These are phyloP conservation scores for Hibiscus syriacus DNA, from an alignment of 345 rosid genomes.

Conservation along the genomic window DNA sequence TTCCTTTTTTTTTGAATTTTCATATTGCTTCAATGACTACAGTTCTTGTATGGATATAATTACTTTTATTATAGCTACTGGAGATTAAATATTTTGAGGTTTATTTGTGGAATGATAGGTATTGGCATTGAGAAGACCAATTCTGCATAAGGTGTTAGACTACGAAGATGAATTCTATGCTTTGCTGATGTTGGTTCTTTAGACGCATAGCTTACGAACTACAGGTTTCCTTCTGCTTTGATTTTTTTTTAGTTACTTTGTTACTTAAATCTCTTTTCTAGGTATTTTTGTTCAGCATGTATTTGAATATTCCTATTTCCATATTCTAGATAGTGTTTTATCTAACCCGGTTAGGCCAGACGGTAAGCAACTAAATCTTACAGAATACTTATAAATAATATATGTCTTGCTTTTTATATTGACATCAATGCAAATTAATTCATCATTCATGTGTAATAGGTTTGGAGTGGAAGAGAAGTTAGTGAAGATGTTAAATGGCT, in stretches of 20 bases:
- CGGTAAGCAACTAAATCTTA: no score
- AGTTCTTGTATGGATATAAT: not conserved
- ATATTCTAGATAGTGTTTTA: not conserved
- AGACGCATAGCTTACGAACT: constrained; percentile 86
- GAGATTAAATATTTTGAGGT: no score
- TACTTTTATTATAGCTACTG: not conserved
- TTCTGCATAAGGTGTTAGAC: no score
- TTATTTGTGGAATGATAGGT: no score
- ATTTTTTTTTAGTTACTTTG: not conserved
- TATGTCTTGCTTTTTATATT: no score
- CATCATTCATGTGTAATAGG: no score
- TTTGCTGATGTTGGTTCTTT: constrained; percentile 74
- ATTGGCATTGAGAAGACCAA: no score
- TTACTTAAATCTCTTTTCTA: not conserved
- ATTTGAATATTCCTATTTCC: not conserved
- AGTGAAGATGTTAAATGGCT: no score
- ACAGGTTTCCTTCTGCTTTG: constrained; percentile 48
- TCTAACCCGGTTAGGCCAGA: not conserved
- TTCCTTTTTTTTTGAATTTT: not conserved
- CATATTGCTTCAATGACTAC: not conserved
- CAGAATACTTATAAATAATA: no score
- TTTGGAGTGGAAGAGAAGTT: no score
- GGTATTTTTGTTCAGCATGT: not conserved
- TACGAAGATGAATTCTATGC: no score
- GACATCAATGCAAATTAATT: no score